Conservation (phyloP, 345 rosid species). For the Eucalyptus brandiana region DNA sequence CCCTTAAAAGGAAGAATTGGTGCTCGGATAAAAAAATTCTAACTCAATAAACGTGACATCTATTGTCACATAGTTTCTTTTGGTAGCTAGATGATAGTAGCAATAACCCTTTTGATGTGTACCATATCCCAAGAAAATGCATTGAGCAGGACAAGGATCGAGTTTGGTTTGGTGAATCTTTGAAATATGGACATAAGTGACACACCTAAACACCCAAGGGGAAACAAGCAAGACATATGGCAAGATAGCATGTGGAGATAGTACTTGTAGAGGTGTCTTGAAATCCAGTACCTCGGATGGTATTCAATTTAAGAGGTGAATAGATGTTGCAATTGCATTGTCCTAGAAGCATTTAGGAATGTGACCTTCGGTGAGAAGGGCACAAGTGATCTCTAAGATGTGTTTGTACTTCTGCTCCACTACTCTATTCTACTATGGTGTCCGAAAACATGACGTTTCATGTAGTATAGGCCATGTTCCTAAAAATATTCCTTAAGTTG, state of each 20-base stretch:
- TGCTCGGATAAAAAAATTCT: fast-evolving
- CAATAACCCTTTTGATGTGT: too few relatives aligned
- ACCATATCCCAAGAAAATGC: too few relatives aligned
- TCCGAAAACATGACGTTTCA: background rate
- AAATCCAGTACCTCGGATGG: background rate
- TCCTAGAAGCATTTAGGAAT: background rate
- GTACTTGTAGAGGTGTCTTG: background rate
- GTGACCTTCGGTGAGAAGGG: background rate
- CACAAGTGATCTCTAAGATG: background rate
- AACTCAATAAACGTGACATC: too few relatives aligned
- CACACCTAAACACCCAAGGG: background rate
- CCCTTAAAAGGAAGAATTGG: too few relatives aligned
- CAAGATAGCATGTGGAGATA: background rate
- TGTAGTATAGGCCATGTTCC: background rate
- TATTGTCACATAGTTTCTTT: too few relatives aligned
- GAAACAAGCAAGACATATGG: too few relatives aligned
- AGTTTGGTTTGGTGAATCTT: background rate
- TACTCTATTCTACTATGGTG: background rate
- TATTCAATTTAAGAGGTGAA: background rate
- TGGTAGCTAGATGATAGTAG: fast-evolving
- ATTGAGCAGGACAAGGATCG: fast-evolving
- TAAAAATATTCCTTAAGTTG: background rate
- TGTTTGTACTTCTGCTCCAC: background rate
- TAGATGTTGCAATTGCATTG: background rate
- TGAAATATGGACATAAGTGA: background rate